phyloP scores from a whole-genome alignment of 495 filamentous ascomycete species.

The Penicillium alfredii region DNA sequence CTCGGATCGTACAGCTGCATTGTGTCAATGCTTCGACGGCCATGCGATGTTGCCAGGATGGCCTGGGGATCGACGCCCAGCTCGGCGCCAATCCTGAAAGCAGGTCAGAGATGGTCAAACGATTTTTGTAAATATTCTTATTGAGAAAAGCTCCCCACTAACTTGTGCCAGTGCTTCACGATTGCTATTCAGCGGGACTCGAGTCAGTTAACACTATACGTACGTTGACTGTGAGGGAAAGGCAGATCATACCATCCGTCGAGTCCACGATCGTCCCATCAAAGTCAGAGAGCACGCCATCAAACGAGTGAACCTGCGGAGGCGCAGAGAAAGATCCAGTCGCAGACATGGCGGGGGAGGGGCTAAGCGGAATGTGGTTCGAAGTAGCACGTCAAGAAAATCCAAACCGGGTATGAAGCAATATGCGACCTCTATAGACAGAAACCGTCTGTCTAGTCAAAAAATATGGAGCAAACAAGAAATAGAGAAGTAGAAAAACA shows the following conservation, averaged over 20 bases:
- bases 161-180: conserved; percentile 87
- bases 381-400: conserved; percentile 1
- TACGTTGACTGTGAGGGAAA: not conserved
- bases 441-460: too few relatives aligned
- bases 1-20: conserved; percentile 66
- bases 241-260: conserved; percentile 31
- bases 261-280: conserved; percentile 57
- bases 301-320: conserved; percentile 56
- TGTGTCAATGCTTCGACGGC: conserved; percentile 76
- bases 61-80: conserved; percentile 73
- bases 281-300: conserved; percentile 86
- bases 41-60: conserved; percentile 85
- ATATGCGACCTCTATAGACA: not conserved
- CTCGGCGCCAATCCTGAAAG: conserved; percentile 66
- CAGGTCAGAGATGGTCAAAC: not conserved
- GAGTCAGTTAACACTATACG: conserved; percentile 5
- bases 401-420: not conserved
- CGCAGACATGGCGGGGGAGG: conserved; percentile 31
- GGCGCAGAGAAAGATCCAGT: conserved; percentile 52
- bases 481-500: too few relatives aligned
- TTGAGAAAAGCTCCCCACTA: conserved; percentile 23
- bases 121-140: too few relatives aligned
- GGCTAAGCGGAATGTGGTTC: conserved; percentile 9
- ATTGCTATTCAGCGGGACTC: conserved; percentile 65
- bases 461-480: too few relatives aligned